Percentiles rank a stretch among this genome's conserved stretches.
These are phyloP conservation scores for Lasiodiplodia citricola DNA, from an alignment of 2,329 filamentous ascomycete genomes.

Conservation along the genomic window DNA sequence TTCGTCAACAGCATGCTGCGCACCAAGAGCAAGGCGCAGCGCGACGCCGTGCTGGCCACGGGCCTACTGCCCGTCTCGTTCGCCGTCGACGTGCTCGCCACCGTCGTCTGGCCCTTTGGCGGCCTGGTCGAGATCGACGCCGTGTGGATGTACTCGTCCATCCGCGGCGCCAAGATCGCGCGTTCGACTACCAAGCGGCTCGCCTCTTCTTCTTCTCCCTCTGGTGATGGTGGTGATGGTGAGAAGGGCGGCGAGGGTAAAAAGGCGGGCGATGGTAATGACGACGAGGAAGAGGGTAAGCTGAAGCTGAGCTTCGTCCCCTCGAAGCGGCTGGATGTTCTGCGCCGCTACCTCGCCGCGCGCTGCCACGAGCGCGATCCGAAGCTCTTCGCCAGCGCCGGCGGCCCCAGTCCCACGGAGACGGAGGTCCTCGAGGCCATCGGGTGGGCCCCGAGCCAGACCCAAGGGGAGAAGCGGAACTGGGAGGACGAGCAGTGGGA, in stretches of 20 bases:
- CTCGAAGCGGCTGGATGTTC: constrained; percentile 42
- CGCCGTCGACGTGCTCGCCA: constrained; percentile 42
- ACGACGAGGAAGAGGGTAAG: constrained; percentile 31
- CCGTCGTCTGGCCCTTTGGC: constrained; percentile 46
- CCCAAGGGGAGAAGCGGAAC: constrained; percentile 37
- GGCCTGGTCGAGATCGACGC: constrained; percentile 43
- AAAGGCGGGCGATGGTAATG: neutral
- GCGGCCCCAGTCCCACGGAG: constrained; percentile 38
- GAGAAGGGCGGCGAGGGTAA: neutral
- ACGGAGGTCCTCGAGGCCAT: constrained; percentile 49
- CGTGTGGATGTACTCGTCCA: constrained; percentile 50
- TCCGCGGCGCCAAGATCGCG: constrained; percentile 49
- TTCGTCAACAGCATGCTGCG: constrained; percentile 50
- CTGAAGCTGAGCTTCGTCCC: constrained; percentile 46
- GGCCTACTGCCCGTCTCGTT: constrained; percentile 45
- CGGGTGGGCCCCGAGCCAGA: constrained; percentile 48
- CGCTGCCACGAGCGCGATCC: constrained; percentile 45
- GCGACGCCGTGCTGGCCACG: constrained; percentile 50
- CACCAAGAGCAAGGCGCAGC: constrained; percentile 48
- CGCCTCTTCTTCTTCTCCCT: constrained; percentile 19
- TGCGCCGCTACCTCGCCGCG: constrained; percentile 47
- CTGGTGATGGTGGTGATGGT: neutral
- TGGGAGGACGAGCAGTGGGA: constrained; percentile 55
- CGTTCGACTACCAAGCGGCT: constrained; percentile 49
- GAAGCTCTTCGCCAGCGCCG: constrained; percentile 41